Percentiles rank a stretch among this genome's conserved stretches.
These are phyloP conservation scores for Juglanconis sp. DNA, from an alignment of 2,329 filamentous ascomycete species.

Conservation along the genomic window DNA sequence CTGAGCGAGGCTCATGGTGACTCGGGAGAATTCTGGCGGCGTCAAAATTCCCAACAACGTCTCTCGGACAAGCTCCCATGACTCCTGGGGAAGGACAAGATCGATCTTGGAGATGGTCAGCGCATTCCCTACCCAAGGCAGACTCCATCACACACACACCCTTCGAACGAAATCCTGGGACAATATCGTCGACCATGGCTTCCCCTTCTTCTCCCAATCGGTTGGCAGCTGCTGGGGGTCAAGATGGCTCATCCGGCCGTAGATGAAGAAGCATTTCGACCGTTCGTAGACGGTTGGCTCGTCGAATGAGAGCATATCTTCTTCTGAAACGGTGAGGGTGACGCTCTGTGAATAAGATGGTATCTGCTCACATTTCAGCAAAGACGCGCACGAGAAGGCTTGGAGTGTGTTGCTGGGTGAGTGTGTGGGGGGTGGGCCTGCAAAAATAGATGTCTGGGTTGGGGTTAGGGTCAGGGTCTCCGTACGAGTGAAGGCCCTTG, in stretches of 20 bases:
- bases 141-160: conserved; percentile 35
- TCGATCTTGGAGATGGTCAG: conserved; percentile 44
- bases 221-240: conserved; percentile 67
- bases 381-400: not conserved
- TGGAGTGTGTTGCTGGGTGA: not conserved
- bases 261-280: conserved; percentile 72
- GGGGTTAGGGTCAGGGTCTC: not conserved
- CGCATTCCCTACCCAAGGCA: not conserved
- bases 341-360: not conserved
- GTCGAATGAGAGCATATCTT: conserved; percentile 43
- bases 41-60: conserved; percentile 41
- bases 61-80: conserved; percentile 51
- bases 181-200: conserved; percentile 70
- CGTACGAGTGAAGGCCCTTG: too few species aligned
- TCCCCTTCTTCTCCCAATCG: conserved; percentile 68
- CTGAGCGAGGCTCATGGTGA: conserved; percentile 70
- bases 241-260: conserved; percentile 65
- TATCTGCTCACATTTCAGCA: not conserved
- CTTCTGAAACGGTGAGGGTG: too few species aligned
- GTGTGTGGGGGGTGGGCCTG: not conserved
- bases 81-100: conserved; percentile 66
- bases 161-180: conserved; percentile 67
- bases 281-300: conserved; percentile 48
- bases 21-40: conserved; percentile 56
- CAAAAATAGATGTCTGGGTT: not conserved